Evolutionary conservation across 371 early-diverging fungal species (phyloP).

Genomic region (Furculomyces boomerangus): DNA sequence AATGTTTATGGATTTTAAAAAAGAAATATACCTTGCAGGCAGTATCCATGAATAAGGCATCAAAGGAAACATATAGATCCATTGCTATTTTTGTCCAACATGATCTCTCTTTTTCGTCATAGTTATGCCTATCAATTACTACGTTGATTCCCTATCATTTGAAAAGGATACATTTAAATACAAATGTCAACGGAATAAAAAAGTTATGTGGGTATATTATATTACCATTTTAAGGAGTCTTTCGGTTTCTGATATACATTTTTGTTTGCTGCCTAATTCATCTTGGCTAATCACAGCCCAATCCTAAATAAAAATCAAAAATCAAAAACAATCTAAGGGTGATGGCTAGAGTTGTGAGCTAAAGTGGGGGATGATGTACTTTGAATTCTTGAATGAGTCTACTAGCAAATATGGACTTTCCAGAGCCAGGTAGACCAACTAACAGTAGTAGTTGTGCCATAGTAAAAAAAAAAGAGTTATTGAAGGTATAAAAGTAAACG

Average conservation of each 20-base stretch:
- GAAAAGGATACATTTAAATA: not conserved
- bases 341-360: not conserved
- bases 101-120: slow-evolving; percentile 48
- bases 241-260: slow-evolving; percentile 36
- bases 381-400: slow-evolving; percentile 15
- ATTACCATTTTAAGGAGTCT: slow-evolving; percentile 12
- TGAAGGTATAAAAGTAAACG: not conserved
- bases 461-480: slow-evolving; percentile 5
- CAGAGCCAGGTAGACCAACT: slow-evolving; percentile 48
- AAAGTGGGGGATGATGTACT: not conserved
- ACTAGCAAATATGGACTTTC: slow-evolving; percentile 44
- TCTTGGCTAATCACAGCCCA: slow-evolving; percentile 48
- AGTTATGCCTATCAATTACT: slow-evolving; percentile 59
- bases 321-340: not conserved
- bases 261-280: slow-evolving; percentile 39
- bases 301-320: slow-evolving; percentile 8
- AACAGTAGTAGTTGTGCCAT: slow-evolving; percentile 34
- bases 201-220: no score
- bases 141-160: slow-evolving; percentile 30
- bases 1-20: not conserved
- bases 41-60: slow-evolving; percentile 50
- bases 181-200: not conserved
- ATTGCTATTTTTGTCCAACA: slow-evolving; percentile 47
- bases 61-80: slow-evolving; percentile 32
- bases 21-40: slow-evolving; percentile 13